Base-by-base conservation (phyloP, 768 basidiomycete species). In the Tylopilus subfusipes region DNA sequence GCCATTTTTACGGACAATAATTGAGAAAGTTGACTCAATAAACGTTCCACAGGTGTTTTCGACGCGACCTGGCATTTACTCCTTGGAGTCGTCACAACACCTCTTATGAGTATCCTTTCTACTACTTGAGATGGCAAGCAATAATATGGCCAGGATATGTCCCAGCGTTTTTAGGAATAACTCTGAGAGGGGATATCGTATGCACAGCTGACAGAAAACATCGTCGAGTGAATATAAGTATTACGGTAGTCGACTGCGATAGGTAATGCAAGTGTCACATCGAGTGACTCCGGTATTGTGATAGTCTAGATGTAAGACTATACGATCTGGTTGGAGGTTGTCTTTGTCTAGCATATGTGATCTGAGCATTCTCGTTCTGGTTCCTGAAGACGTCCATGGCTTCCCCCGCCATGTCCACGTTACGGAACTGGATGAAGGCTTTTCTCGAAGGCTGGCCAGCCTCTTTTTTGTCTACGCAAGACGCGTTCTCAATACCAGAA, bases 381-480 rank as follows among this genome's bases (percentile, higher is more conserved):
- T 50, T 22, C 54, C 76, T 72, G 24, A 82, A 62, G 31, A 67
- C 64, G 10, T 75, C 60, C 57, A 84, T 67, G 2, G 79, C 85
- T 54, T 76, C 70, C 33, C 74, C 75, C 9, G 85, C 81, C 5
- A 66, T 53, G n/a, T 78, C 71, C 45, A 75, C 66, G 52, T 65
- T 60, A 44, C 57, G 68, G 64, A 87, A 85, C 55, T 82, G 76
- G 52, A 87, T 63, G 69, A 84, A 86, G 24, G 78, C 82, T 4
- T 59, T 68, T 7, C 69, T 67, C n/a, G 53, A 63, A 11, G 54
- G 53, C 16, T 61, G 62, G 25, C 73, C 72, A 0, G 66, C 73
- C 22, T 68, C 55, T n/a, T 52, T 65, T 55, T 68, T 63, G 55
- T 50, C 65, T 70, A 73, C 56, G 77, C 44, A 45, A 38, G 19